Base-by-base conservation (phyloP, 176 grass and related monocot genomes). In the Rhynchospora pubera region DNA sequence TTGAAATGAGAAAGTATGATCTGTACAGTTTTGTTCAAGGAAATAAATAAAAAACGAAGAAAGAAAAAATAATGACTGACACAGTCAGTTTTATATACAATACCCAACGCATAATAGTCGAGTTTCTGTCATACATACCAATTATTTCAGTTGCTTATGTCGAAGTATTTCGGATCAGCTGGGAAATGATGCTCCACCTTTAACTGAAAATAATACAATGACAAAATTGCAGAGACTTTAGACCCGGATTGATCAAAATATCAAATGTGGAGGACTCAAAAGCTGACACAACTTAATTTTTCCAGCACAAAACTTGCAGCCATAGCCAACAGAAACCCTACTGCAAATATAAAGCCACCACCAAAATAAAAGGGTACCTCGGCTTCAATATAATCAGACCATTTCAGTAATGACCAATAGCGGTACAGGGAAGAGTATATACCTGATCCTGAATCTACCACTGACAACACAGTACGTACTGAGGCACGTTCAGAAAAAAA, bases 111-210 rank as follows among this genome's bases (percentile, higher is more conserved):
- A 18, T 42, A 46, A 65, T 51, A 50, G 60, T 84, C 43, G 14
- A 82, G 50, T 43, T 82, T 86, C 80, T 21, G 65, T 67, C 19
- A 80, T 56, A 50, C n/a, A 69, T 44, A 34, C 45, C 77, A 53
- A 71, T 59, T 82, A 50, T 32, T 52, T 98, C 88, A 98, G 64
- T 91, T 94, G 90, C 92, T 90, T 79, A 98, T 94, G 89, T 93
- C 82, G 14, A 98, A 98, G 84, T 98, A 98, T 83, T 94, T 98
- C 16, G 95, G 95, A 83, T 94, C 87, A 51, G 89, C 95, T 63
- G 95, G 95, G 57, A 98, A 94, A 84, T 94, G 85, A 62, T 98
- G 90, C 82, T 94, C 90, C 9, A 94, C 84, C 32, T 81, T 85
- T 53, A 98, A 81, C 95, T 98, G 87, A 78, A 45, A 85, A 47